Base-by-base conservation (phyloP, 441 rosid species). In the Pelargonium exstipulatum region DNA sequence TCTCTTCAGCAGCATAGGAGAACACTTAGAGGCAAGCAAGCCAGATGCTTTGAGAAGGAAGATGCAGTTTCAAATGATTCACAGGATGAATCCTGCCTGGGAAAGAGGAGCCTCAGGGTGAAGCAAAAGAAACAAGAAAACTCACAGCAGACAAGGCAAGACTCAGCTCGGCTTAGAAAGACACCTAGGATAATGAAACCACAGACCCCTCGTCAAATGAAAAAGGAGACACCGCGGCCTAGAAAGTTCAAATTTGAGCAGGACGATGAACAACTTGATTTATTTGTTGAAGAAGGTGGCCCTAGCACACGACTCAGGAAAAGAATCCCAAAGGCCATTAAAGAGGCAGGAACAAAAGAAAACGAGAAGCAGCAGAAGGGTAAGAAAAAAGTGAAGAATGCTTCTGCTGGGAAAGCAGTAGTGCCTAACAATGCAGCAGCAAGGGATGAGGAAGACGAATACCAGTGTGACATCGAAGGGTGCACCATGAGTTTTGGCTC, bases 381-480 rank as follows among this genome's bases (percentile, higher is more conserved):
- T 13, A 82, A 73, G 86, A 91, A 83, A 78, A 80, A 81, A 66
- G 78, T 45, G 62, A 80, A 77, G 76, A 68, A 43, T 60, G 78
- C 81, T 60, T 73, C 82, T 35, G 69, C 77, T 62, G 73, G 29
- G 12, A 85, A 78, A 82, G 73, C 17, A 1, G 64, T 69, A 42
- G 69, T 75, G 20, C 62, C 35, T 68, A 82, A 64, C 76, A 79
- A 71, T 24, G 81, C 78, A 53, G 85, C 80, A 76, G 48, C 62
- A 5, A 85, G 78, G 68, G 82, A 74, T 1, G 87, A 87, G 51
- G 96, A 77, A 29, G 88, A 76, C 68, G 95, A 83, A 35, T 83
- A 82, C 77, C 82, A 75, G 74, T 95, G 99, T 78, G 95, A 95
- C 73, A 76, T 95, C 60, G 99, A 95, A 37, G 99, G 98, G 10